Base-by-base conservation (phyloP, 441 rosid genomes). In the Macaranga tanarius region DNA sequence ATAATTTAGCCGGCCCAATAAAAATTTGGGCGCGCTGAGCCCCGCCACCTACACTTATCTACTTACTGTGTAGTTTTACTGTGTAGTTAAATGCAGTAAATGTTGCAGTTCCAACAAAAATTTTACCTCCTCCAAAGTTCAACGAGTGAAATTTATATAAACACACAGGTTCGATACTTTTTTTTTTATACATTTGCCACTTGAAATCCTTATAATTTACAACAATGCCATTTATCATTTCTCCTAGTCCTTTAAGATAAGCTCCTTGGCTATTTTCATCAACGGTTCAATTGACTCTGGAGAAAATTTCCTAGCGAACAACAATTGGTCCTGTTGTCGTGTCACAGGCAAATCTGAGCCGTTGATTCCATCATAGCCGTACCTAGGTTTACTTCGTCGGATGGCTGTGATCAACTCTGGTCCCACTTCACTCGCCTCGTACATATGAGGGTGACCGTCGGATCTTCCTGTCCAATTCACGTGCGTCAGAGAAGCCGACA, bases 361-460 rank as follows among this genome's bases (percentile, higher is more conserved):
- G 80, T 88, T 86, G 57, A 54, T 72, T 55, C 81, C 88, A 38
- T 76, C 85, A 0, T 78, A 81, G 0, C 92, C 93, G 51, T 88
- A 88, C 68, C 97, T 81, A 0, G 90, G 93, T 54, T 76, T 54
- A 0, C 56, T 54, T 4, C 44, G 79, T 63, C 91, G 82, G 31
- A 91, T 54, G 78, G 54, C 65, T 58, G 5, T 0, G 69, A 89
- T 84, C 70, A 91, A 59, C 59, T 80, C 89, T 2, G 88, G 80
- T 0, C 80, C 85, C 75, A 89, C 94, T 71, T 88, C 88, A 0
- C 42, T 71, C 2, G 78, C 74, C 58, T 47, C 62, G 69, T 87
- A 88, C 84, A 77, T 81, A 55, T 90, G 76, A n/a, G 95, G 98
- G 77, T 93, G 98, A 20, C 98, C 94, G 28, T 74, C 88, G 1